A percentile compares a stretch with the other conserved stretches of the same genome.
phyloP scores from a whole-genome alignment of 2,329 filamentous ascomycete species.

The Cytospora chrysosperma region DNA sequence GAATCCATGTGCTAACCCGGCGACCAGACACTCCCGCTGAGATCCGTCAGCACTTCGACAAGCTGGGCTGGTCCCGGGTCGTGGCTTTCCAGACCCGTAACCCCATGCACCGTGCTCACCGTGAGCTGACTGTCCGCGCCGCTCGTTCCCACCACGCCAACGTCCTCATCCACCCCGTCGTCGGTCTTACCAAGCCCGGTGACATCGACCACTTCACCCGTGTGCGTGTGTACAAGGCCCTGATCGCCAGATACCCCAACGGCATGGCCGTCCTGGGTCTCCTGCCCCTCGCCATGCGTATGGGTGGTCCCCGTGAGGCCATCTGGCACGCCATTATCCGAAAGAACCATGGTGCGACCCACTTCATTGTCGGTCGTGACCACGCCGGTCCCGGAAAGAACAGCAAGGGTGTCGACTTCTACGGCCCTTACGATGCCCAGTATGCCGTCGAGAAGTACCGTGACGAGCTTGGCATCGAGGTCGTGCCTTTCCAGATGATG shows the following conservation, averaged over 20 bases:
- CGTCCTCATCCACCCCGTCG: conserved; percentile 97
- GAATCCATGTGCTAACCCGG: not conserved
- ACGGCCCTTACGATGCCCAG: conserved; percentile 97
- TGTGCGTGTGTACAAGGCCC: conserved; percentile 96
- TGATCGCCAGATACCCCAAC: conserved; percentile 95
- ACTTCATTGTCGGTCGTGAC: conserved; percentile 99
- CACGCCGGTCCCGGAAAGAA: conserved; percentile 98
- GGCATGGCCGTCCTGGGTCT: conserved; percentile 98
- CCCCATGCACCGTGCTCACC: conserved; percentile 98
- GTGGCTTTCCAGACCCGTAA: conserved; percentile 99
- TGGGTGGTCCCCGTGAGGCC: conserved; percentile 96
- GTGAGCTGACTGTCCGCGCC: conserved; percentile 95
- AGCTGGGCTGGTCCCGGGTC: conserved; percentile 96
- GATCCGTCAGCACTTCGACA: conserved; percentile 95
- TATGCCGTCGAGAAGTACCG: conserved; percentile 94
- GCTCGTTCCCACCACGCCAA: conserved; percentile 96
- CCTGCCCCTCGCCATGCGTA: conserved; percentile 94
- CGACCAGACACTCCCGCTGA: conserved; percentile 81
- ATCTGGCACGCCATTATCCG: conserved; percentile 99
- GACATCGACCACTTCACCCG: conserved; percentile 99
- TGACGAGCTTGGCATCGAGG: conserved; percentile 95
- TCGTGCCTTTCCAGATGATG: conserved; percentile 99
- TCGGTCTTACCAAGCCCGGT: conserved; percentile 96
- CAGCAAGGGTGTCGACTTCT: conserved; percentile 94
- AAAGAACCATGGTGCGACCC: conserved; percentile 98